Conservation (phyloP, 2,329 filamentous ascomycete species). For the Colletotrichum sp. region DNA sequence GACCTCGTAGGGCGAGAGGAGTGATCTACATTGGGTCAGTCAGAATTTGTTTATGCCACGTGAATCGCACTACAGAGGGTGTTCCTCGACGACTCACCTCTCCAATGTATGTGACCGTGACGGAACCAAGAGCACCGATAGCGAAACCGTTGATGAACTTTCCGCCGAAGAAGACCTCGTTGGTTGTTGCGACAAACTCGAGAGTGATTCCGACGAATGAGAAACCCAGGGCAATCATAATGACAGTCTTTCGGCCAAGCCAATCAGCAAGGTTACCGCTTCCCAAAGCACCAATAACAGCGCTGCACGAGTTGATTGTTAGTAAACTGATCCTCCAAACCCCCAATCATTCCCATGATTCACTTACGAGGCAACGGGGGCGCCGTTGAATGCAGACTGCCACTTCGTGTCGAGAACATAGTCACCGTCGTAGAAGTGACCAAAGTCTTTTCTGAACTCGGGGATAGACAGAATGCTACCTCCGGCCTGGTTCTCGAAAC, state of each 20-base stretch:
- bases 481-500: constrained; percentile 46
- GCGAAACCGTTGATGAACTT: constrained; percentile 48
- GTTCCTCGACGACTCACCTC: constrained; percentile 26
- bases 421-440: constrained; percentile 34
- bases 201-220: constrained; percentile 42
- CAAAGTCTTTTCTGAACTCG: constrained; percentile 50
- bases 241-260: constrained; percentile 33
- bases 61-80: no score
- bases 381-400: constrained; percentile 49
- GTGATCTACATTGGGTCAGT: constrained; percentile 28
- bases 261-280: constrained; percentile 35
- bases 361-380: constrained; percentile 40
- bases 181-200: constrained; percentile 45
- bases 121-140: constrained; percentile 28
- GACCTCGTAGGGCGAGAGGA: constrained; percentile 31
- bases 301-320: constrained; percentile 2
- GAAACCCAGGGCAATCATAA: constrained; percentile 37
- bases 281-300: constrained; percentile 32
- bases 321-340: not conserved
- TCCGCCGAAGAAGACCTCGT: constrained; percentile 43
- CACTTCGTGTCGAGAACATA: constrained; percentile 47
- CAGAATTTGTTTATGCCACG: constrained; percentile 23
- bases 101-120: constrained; percentile 34
- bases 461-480: constrained; percentile 48
- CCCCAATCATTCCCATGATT: rapidly evolving